A percentile compares a stretch with the other conserved stretches of the same genome.
These are phyloP conservation scores for Corylus americana DNA, from an alignment of 306 rosid genomes.

Conservation along the genomic window DNA sequence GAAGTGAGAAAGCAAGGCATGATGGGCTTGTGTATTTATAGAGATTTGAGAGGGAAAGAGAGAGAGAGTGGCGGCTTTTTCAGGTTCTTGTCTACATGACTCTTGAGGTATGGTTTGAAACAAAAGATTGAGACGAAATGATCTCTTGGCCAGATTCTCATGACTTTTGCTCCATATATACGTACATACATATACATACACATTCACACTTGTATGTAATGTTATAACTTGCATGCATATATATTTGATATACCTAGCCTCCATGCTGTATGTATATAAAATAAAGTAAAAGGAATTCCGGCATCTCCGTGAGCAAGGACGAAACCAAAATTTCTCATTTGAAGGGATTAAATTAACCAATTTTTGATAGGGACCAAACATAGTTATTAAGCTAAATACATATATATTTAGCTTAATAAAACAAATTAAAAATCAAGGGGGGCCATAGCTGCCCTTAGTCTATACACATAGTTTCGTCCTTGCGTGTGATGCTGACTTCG, in stretches of 20 bases:
- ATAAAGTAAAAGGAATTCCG: no score
- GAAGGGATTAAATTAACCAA: no score
- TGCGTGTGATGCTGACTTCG: no score
- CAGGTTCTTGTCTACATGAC: neutral
- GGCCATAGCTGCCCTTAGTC: no score
- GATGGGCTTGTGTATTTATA: slow-evolving; percentile 37
- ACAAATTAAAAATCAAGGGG: no score
- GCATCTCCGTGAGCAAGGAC: no score
- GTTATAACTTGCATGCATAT: neutral
- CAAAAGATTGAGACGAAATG: slow-evolving; percentile 28
- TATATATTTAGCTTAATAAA: no score
- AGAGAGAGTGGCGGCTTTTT: neutral
- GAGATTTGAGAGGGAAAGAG: slow-evolving; percentile 3
- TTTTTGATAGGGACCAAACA: no score
- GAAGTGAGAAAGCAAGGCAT: slow-evolving; percentile 17
- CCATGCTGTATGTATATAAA: no score
- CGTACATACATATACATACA: neutral
- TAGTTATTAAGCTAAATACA: no score
- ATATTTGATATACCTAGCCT: neutral
- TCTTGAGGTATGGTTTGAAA: slow-evolving; percentile 20
- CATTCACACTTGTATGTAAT: neutral
- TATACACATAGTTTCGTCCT: no score
- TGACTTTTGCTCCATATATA: slow-evolving; percentile 25
- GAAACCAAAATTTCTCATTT: no score
- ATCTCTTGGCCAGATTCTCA: neutral